Evolutionary conservation across 148 eudicot species (phyloP), one percentile per base, ranked within the genome.

Genomic region (Silene uniflora): DNA sequence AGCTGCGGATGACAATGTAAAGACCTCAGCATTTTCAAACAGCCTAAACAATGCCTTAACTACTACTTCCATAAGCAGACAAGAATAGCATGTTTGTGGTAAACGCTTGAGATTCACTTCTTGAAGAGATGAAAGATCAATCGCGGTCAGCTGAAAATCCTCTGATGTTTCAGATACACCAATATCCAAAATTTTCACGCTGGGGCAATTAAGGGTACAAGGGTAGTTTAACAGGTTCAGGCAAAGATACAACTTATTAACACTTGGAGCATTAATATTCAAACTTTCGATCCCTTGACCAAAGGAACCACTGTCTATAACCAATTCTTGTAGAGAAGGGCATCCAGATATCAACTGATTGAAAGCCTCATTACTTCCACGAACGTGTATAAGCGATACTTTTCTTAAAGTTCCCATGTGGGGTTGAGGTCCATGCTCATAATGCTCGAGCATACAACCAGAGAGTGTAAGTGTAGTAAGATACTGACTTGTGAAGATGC

Each of bases 291-390:
- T 0, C 7, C 4, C 27, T 7, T 7, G 47, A 6, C 47, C 10
- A 0, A 0, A 22, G 32, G n/a, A n/a, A n/a, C n/a, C 22, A 22
- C 9, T 0, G 4, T 1, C 1, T 1, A 69, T 2, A 59, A 0
- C 13, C 11, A 76, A 10, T 10, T 69, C 73, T 58, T 68, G 32
- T 39, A 69, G 47, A 21, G 67, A 42, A 44, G 73, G 73, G 10
- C 67, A 21, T 60, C 73, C 79, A 55, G 0, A 22, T 22, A 76
- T 68, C 7, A 68, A 0, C 8, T 59, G 13, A 8, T 44, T 1
- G 10, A 68, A 76, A 7, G 16, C 19, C 73, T 69, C 6, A 59
- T 35, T 7, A 67, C 24, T n/a, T 19, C 62, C 23, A 3, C 1
- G 0, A 42, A 58, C 73, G 9, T 0, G 0, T 3, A 0, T 4